Conservation (phyloP, 1,139 yeast species). For the Groenewaldozyma auringiensis region DNA sequence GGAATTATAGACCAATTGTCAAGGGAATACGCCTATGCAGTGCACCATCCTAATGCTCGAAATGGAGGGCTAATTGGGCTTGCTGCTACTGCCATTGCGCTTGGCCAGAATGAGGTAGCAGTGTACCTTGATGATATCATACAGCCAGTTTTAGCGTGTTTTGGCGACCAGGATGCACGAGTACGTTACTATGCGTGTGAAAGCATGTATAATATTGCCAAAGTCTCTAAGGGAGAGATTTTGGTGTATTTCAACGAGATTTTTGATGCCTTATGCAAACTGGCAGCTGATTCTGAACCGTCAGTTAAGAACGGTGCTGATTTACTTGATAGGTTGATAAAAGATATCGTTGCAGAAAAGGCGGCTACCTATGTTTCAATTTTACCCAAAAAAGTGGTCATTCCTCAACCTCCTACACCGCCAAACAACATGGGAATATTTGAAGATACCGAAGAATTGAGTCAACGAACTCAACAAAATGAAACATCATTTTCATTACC, state of each 20-base stretch:
- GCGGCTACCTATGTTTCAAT: constrained; percentile 88
- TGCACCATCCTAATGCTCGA: constrained; percentile 69
- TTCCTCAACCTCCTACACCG: constrained; percentile 1
- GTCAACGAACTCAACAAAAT: constrained; percentile 46
- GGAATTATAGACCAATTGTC: constrained; percentile 60
- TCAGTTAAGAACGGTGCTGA: constrained; percentile 97
- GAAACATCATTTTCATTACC: constrained; percentile 77
- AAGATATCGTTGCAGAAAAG: constrained; percentile 93
- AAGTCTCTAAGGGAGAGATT: constrained; percentile 94
- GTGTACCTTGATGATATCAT: constrained; percentile 75
- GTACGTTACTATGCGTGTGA: constrained; percentile 97
- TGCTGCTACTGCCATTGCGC: constrained; percentile 72
- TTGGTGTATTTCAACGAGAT: constrained; percentile 86
- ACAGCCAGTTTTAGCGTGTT: constrained; percentile 91
- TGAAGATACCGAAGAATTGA: constrained; percentile 20
- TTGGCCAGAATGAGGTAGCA: constrained; percentile 65
- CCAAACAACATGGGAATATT: constrained; percentile 10
- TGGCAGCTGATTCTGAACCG: constrained; percentile 86
- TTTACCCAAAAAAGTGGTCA: constrained; percentile 33
- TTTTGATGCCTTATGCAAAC: constrained; percentile 80
- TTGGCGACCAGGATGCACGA: constrained; percentile 93
- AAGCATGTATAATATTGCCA: constrained; percentile 89
- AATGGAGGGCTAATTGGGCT: constrained; percentile 71
- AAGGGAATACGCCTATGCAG: constrained; percentile 64
- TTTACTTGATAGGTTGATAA: constrained; percentile 77